phyloP scores from a whole-genome alignment of 352 stramenopile genomes.

The Pythium grandisporangium region DNA sequence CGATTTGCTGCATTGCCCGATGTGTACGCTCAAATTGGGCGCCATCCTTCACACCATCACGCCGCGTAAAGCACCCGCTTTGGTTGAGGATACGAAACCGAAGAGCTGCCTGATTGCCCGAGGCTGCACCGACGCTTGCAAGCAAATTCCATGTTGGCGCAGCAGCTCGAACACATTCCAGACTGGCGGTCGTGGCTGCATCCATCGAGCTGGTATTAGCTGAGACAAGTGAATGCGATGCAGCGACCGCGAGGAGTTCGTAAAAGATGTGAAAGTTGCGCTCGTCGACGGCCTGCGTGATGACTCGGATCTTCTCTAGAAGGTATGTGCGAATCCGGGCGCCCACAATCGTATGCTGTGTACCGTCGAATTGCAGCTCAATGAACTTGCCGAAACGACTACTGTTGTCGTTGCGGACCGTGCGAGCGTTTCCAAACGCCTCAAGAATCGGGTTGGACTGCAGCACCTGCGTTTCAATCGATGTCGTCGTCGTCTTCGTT shows the following conservation, averaged over 20 bases:
- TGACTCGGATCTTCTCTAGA: conserved; percentile 91
- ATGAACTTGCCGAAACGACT: conserved; percentile 91
- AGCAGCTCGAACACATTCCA: too few relatives aligned
- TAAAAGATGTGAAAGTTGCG: conserved; percentile 89
- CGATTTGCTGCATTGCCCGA: conserved; percentile 72
- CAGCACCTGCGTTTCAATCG: conserved; percentile 82
- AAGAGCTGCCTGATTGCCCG: conserved; percentile 21
- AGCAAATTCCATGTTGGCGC: too few relatives aligned
- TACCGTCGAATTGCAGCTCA: conserved; percentile 57
- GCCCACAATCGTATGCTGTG: conserved; percentile 36
- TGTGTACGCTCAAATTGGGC: conserved; percentile 51
- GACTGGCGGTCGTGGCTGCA: too few relatives aligned
- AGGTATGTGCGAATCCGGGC: conserved; percentile 88
- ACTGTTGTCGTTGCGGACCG: conserved; percentile 85
- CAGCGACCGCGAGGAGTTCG: conserved; percentile 47
- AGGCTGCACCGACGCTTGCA: conserved; percentile 15
- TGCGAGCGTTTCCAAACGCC: conserved; percentile 85
- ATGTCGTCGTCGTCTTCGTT: conserved; percentile 4
- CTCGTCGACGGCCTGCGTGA: conserved; percentile 63
- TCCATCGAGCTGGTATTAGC: background rate
- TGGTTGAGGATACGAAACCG: conserved; percentile 66
- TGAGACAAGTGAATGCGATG: too few relatives aligned
- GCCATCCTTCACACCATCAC: conserved; percentile 57
- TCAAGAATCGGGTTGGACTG: conserved; percentile 89
- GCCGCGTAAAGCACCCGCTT: conserved; percentile 51